Evolutionary conservation across 805 yeast species (phyloP), one percentile per base, ranked within the genome.

Genomic region (Saccharomyces eubayanus): DNA sequence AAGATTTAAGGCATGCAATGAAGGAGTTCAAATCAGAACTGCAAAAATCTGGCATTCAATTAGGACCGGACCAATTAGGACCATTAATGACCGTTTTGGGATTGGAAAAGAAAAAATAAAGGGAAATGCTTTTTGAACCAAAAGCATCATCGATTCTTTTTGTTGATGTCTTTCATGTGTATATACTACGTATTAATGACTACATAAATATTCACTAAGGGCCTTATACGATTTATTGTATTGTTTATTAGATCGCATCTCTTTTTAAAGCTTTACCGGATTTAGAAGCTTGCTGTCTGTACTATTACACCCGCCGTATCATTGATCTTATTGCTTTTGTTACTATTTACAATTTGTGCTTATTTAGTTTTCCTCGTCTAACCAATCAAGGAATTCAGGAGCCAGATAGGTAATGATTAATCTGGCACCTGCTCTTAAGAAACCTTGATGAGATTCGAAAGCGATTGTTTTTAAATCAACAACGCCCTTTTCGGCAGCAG

Each of bases 331-430:
- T 36, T 21, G 16, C 16, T 36, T 16, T 36, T 36, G 20, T 36
- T 36, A 16, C 24, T 36, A 36, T 36, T 36, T 21, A 36, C 43
- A 36, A 16, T 10, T 24, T 36, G 24, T 6, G 21, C 21, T 6
- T 11, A 3, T 36, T 36, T 10, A 24, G 51, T 8, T 30, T 50
- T 30, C 48, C 48, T 70, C 76, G 57, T 76, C 79, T 61, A 92
- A 77, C 99, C 99, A 94, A 45, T 89, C 97, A 66, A 94, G 78
- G 64, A 94, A 90, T 63, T 92, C 96, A 9, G 99, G 99, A 2
- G 98, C 87, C 67, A 94, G 89, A 72, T 94, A 94, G 49, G 96
- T 82, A 62, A 94, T 90, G 55, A 94, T 82, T 62, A 94, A 73
- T 65, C 90, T 82, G 14, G 98, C 98, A 55, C 99, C 99, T 0